Base-by-base conservation (phyloP, 257 asterid genomes). In the Linaria vulgaris region DNA sequence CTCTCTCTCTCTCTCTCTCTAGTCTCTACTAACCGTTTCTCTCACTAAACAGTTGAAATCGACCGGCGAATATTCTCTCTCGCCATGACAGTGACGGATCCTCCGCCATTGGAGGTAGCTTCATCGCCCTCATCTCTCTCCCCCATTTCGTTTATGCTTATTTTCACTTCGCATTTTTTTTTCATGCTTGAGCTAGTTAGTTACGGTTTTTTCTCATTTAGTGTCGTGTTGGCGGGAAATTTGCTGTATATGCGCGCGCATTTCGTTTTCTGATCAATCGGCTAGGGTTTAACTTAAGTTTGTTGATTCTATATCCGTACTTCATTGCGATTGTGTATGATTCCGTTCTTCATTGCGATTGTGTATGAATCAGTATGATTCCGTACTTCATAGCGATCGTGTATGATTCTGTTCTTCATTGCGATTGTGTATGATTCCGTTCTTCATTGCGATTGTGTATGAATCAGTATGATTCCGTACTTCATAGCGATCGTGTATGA, bases 1-100 rank as follows among this genome's bases (percentile, higher is more conserved):
- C 46, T 8, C 45, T 56, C 56, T 55, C 27, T 64, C 54, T 69
- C 58, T 37, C 41, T 61, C 60, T 58, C 55, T 7, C 41, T 34
- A 60, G 51, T 68, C 48, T 68, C 56, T 67, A 21, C 30, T 12
- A 51, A 0, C 15, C 27, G 8, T n/a, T 31, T 1, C 65, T 13
- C 49, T 34, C 44, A 47, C 63, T 74, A 20, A 51, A 31, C n/a
- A n/a, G n/a, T 70, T 52, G 78, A 34, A 77, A 78, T 78, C 78
- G 59, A 71, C 70, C 79, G 76, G 72, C 79, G 82, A 76, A 76
- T 55, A 55, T 62, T 49, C 16, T 77, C 64, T 56, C 70, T 68
- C 58, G 70, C 63, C 80, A 88, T 88, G 96, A 91, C 96, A 76
- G 74, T 9, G 16, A 19, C 21, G 15, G n/a, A 10, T 13, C 19